Base-by-base conservation (phyloP, 2,329 filamentous ascomycete species). In the Penicillium digitatum region DNA sequence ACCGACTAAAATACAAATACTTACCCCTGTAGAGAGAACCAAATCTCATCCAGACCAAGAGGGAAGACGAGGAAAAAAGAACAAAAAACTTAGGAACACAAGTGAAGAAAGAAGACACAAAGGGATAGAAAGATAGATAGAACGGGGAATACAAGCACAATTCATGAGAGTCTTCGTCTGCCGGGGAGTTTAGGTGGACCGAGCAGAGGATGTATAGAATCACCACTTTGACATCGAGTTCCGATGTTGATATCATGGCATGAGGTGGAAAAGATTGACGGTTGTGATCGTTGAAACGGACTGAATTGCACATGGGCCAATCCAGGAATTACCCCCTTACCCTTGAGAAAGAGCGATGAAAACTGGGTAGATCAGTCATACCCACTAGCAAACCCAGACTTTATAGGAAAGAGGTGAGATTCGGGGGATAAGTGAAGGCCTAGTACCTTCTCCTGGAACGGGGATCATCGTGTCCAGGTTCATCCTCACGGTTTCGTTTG, bases 401-500 rank as follows among this genome's bases (percentile, higher is more conserved):
- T 53, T 59, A 59, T 54, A 60, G 52, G 55, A 51, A 55, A 57
- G 40, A 55, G 55, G 52, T 51, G 54, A 54, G 51, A 50, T 53
- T 54, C 58, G 44, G 58, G 50, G 52, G 35, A 29, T 38, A 45
- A 50, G 42, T 29, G 42, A 39, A 34, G 40, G 40, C 43, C 73
- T 74, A 85, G 70, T 86, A 87, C 69, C 83, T 78, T 68, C 83
- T 78, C 69, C 82, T 80, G 65, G 78, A 79, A 64, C 83, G 80
- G 48, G 80, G 78, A 73, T 96, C 92, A 69, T 96, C 90, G 76
- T 92, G 87, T 62, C 84, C 82, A 70, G 47, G 47, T 29, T 86
- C 86, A 69, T 87, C 88, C 49, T 95, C 91, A 74, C 88, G 90
- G 49, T 85, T 81, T 70, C 87, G 84, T 68, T 79, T 89, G 82